phyloP scores from a whole-genome alignment of 1,284 basidiomycete genomes.

The Volvariella volvacea region DNA sequence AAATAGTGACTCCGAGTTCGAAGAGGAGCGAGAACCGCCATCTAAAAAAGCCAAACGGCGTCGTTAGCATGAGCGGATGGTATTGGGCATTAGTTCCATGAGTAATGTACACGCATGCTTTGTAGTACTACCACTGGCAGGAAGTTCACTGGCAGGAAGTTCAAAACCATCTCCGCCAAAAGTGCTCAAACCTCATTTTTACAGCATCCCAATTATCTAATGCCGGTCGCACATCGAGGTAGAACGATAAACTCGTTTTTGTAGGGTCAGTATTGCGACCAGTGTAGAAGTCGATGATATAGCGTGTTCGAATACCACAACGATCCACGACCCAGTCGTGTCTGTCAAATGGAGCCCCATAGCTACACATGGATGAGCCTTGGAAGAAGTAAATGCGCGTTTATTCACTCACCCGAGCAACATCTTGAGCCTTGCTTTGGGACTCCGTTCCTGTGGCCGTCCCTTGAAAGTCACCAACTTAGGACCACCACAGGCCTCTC shows the following conservation, averaged over 20 bases:
- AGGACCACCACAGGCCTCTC: conserved; percentile 76
- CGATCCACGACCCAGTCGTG: conserved; percentile 98
- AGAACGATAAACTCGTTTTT: conserved; percentile 66
- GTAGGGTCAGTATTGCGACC: conserved; percentile 52
- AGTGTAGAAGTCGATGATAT: conserved; percentile 98
- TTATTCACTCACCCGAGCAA: conserved; percentile 64
- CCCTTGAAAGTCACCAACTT: conserved; percentile 86
- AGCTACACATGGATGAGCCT: conserved; percentile 41
- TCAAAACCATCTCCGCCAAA: conserved; percentile 38
- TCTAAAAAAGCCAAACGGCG: too few species aligned
- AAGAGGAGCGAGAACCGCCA: background rate
- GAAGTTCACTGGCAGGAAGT: too few species aligned
- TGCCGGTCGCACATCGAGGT: conserved; percentile 91
- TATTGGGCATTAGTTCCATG: too few species aligned
- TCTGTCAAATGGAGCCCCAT: conserved; percentile 91
- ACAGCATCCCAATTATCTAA: conserved; percentile 88
- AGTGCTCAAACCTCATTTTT: conserved; percentile 61
- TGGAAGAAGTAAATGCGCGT: too few species aligned
- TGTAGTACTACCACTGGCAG: background rate
- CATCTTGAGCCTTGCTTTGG: conserved; percentile 78
- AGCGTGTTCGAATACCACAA: conserved; percentile 82
- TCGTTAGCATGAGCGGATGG: too few species aligned
- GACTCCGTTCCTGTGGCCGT: conserved; percentile 65
- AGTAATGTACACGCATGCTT: background rate
- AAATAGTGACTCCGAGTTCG: background rate